Evolutionary conservation across 495 filamentous ascomycete genomes (phyloP).

Genomic region (Penicillium canescens): DNA sequence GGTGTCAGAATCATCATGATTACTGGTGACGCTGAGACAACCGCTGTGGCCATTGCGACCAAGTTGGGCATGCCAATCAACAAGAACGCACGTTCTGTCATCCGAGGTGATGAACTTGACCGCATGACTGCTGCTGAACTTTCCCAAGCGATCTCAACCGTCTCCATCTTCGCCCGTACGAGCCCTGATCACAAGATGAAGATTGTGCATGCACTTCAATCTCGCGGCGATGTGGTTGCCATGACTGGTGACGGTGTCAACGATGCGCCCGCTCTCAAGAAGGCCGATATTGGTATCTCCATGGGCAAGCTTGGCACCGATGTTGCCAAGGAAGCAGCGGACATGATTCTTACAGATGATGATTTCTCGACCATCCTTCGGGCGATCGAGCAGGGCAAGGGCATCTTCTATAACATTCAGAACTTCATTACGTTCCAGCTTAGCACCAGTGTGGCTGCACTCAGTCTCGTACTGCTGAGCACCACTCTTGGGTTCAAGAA

Average conservation of each 20-base stretch:
- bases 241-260: constrained; percentile 99
- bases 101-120: constrained; percentile 89
- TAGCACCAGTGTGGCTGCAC: constrained; percentile 91
- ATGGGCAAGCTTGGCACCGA: constrained; percentile 96
- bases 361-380: constrained; percentile 96
- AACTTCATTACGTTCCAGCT: constrained; percentile 99
- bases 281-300: constrained; percentile 95
- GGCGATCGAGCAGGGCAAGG: constrained; percentile 98
- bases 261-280: constrained; percentile 94
- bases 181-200: constrained; percentile 98
- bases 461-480: constrained; percentile 87
- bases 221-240: constrained; percentile 93
- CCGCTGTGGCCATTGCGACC: constrained; percentile 87
- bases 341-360: constrained; percentile 98
- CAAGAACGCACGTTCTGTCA: constrained; percentile 61
- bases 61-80: constrained; percentile 86
- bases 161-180: constrained; percentile 92
- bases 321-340: constrained; percentile 98
- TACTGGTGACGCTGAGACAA: constrained; percentile 92
- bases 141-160: constrained; percentile 76
- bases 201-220: constrained; percentile 87
- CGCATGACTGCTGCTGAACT: constrained; percentile 83
- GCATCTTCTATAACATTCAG: constrained; percentile 99
- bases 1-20: constrained; percentile 98
- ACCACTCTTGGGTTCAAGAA: constrained; percentile 91